A percentile compares a stretch with the other conserved stretches of the same genome.
Evolutionary conservation across 805 yeast species (phyloP).

Genomic region (Hanseniaspora thailandica): DNA sequence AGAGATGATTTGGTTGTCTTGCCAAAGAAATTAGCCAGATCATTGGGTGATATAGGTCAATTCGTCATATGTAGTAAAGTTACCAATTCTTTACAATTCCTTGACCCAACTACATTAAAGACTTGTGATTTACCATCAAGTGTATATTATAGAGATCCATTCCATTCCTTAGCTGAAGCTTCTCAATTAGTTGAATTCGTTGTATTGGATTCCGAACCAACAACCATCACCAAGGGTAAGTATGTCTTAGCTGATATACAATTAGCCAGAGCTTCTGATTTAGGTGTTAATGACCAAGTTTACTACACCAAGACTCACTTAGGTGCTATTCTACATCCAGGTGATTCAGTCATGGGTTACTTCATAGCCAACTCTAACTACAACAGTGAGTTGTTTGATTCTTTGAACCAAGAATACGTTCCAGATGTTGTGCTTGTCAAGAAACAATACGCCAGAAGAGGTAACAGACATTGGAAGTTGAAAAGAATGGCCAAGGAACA

Average conservation of each 20-base stretch:
- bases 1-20: constrained; percentile 89
- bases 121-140: constrained; percentile 59
- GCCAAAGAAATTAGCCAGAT: constrained; percentile 75
- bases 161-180: constrained; percentile 62
- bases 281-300: constrained; percentile 75
- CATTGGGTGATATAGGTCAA: constrained; percentile 71
- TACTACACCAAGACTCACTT: constrained; percentile 81
- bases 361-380: constrained; percentile 74
- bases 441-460: constrained; percentile 77
- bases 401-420: constrained; percentile 43
- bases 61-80: constrained; percentile 76
- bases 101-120: constrained; percentile 75
- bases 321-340: constrained; percentile 91
- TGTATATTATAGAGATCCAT: constrained; percentile 74
- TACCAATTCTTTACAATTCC: constrained; percentile 70
- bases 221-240: constrained; percentile 67
- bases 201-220: constrained; percentile 87
- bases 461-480: constrained; percentile 76
- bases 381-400: constrained; percentile 79
- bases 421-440: constrained; percentile 84
- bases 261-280: constrained; percentile 76
- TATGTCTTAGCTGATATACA: constrained; percentile 80
- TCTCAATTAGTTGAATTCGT: constrained; percentile 74
- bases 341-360: constrained; percentile 90
- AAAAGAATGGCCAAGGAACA: constrained; percentile 97